These are phyloP conservation scores for Gloeopeniophorella convolvens DNA, from an alignment of 768 basidiomycete genomes.

Conservation along the genomic window DNA sequence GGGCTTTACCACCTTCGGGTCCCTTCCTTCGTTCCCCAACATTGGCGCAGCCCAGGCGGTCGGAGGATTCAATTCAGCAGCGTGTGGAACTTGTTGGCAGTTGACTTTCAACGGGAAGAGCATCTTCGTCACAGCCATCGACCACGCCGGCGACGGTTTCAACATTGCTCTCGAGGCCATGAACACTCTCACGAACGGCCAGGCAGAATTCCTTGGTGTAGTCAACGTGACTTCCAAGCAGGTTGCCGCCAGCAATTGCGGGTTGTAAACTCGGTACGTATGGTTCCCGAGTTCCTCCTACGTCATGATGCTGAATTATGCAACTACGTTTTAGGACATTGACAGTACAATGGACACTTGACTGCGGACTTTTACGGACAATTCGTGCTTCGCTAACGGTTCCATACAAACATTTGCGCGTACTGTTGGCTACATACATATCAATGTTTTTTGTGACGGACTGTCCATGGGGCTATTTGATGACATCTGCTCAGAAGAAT, in stretches of 20 bases:
- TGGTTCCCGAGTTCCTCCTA: neutral
- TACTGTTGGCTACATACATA: no score
- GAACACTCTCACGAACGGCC: slow-evolving; percentile 32
- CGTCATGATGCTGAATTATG: no score
- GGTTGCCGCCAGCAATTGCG: slow-evolving; percentile 44
- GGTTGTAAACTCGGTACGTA: slow-evolving; percentile 33
- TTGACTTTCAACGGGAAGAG: slow-evolving; percentile 25
- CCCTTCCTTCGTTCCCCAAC: slow-evolving; percentile 28
- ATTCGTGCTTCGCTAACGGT: no score
- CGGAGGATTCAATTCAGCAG: slow-evolving; percentile 25
- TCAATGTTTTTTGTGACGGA: no score
- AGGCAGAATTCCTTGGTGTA: slow-evolving; percentile 42
- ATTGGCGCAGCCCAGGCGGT: slow-evolving; percentile 31
- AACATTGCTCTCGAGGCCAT: slow-evolving; percentile 32
- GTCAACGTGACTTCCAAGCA: slow-evolving; percentile 38
- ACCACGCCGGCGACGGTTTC: slow-evolving; percentile 29
- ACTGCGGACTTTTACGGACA: no score
- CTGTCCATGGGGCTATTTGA: no score
- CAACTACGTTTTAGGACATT: no score
- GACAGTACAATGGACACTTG: no score
- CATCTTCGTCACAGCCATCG: slow-evolving; percentile 29
- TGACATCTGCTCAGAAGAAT: no score
- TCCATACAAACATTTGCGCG: slow-evolving; percentile 1
- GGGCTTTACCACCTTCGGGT: slow-evolving; percentile 30
- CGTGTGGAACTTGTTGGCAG: slow-evolving; percentile 33